Base-by-base conservation (phyloP, 2,329 filamentous ascomycete species). In the Mollisiaceae sp. region DNA sequence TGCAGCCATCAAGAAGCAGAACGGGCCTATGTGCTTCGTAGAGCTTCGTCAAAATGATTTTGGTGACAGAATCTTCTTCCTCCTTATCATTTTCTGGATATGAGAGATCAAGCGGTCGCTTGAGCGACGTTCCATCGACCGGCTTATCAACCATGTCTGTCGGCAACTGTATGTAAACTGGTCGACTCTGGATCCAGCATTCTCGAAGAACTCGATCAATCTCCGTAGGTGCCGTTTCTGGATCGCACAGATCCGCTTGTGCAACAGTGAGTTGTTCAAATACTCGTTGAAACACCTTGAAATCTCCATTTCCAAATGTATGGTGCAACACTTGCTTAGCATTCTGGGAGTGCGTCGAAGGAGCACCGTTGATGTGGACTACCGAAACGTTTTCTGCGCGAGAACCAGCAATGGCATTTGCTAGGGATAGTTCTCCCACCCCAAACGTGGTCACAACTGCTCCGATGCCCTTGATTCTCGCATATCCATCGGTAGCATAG, bases 401-500 rank as follows among this genome's bases (percentile, higher is more conserved):
- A 47, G 89, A 85, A 22, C 90, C 90, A 4, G 89, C 90, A 62
- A 91, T 78, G 43, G 87, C 89, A 72, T 91, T 91, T 73, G 92
- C 81, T 57, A 89, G 88, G 1, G 89, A 91, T 20, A 89, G 82
- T 74, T 89, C 87, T 52, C 87, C 90, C 2, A 92, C 89, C 56
- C 90, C 91, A 69, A 92, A 92, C 0, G 90, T 91, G 47, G 90
- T 93, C 69, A 93, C 77, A 57, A 93, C 76, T 39, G 89, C 89
- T 2, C 84, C 83, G 47, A 91, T 86, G 52, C 89, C 88, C 59
- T 89, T 89, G 65, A 91, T 83, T 64, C 90, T 85, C 60, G 89
- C 89, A 75, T 93, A 93, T 24, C 90, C 90, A 78, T 93, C 90
- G n/a, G 91, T 89, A 36, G 90, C 90, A 73, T 93, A 93, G 24